Conservation (phyloP, 495 filamentous ascomycete genomes). For the Cercophora samala region DNA sequence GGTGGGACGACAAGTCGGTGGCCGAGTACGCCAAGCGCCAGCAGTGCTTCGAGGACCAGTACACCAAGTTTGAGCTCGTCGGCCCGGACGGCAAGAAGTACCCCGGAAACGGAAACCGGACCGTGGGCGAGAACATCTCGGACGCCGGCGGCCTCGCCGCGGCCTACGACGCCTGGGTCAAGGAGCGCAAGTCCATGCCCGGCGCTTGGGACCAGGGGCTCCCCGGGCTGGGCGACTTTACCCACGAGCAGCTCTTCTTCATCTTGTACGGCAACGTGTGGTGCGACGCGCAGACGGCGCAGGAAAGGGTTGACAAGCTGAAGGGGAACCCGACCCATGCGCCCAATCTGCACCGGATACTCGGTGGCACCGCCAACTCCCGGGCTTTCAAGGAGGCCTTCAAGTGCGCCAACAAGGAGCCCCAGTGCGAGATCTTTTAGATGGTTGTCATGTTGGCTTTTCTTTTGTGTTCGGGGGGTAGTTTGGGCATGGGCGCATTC, state of each 20-base stretch:
- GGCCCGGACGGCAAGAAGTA: slow-evolving; percentile 56
- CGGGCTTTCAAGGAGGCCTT: slow-evolving; percentile 66
- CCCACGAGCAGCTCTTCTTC: slow-evolving; percentile 72
- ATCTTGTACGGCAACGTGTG: slow-evolving; percentile 63
- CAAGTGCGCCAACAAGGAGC: slow-evolving; percentile 59
- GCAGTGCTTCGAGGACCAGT: slow-evolving; percentile 70
- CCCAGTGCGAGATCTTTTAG: slow-evolving; percentile 68
- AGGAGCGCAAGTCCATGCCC: slow-evolving; percentile 39
- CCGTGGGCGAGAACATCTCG: slow-evolving; percentile 72
- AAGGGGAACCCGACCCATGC: slow-evolving; percentile 55
- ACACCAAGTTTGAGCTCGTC: slow-evolving; percentile 58
- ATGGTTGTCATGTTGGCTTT: not conserved
- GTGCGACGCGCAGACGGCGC: slow-evolving; percentile 62
- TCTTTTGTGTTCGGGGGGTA: no score
- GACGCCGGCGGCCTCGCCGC: slow-evolving; percentile 69
- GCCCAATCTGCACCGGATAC: slow-evolving; percentile 57
- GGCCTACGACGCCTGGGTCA: slow-evolving; percentile 60
- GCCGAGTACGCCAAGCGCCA: slow-evolving; percentile 58
- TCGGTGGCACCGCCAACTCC: slow-evolving; percentile 65
- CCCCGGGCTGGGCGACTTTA: slow-evolving; percentile 62
- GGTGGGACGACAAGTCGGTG: slow-evolving; percentile 64
- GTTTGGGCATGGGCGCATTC: no score
- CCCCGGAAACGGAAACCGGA: slow-evolving; percentile 61
- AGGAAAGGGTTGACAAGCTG: slow-evolving; percentile 53
- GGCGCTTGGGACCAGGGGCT: slow-evolving; percentile 46